Conservation (phyloP, 1,284 basidiomycete genomes). For the Ustilago sp. region DNA sequence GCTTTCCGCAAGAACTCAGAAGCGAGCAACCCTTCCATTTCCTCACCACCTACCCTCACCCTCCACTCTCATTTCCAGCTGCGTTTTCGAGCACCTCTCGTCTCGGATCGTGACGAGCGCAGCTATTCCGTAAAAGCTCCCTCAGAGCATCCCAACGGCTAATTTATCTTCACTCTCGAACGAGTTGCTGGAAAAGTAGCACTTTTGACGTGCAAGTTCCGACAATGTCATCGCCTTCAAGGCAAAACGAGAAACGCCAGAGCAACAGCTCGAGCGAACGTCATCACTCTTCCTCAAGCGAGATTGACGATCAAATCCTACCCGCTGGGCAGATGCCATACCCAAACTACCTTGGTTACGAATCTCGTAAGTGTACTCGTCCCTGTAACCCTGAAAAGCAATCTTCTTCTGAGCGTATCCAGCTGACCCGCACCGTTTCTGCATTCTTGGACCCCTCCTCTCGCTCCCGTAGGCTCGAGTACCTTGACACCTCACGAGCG, state of each 20-base stretch:
- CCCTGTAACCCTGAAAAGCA: neutral
- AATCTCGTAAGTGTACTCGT: slow-evolving; percentile 28
- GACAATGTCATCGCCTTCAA: slow-evolving; percentile 35
- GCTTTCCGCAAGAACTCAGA: slow-evolving; percentile 20
- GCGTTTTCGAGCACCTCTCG: neutral
- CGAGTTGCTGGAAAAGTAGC: neutral
- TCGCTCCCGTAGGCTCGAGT: slow-evolving; percentile 19
- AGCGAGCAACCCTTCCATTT: slow-evolving; percentile 10
- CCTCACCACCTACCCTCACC: neutral
- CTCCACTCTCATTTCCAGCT: neutral
- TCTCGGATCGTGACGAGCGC: neutral
- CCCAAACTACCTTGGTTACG: slow-evolving; percentile 24
- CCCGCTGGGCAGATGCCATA: slow-evolving; percentile 30
- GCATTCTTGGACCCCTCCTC: neutral
- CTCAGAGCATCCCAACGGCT: neutral
- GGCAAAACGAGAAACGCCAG: slow-evolving; percentile 22
- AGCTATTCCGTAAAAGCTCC: neutral
- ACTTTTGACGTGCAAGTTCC: neutral
- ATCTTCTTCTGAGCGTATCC: neutral
- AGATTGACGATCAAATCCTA: slow-evolving; percentile 30
- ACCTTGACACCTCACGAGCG: slow-evolving; percentile 28
- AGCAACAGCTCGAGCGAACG: slow-evolving; percentile 40
- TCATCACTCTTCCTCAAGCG: slow-evolving; percentile 27
- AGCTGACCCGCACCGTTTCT: neutral
- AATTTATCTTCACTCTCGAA: neutral